These are phyloP conservation scores for Globisporangium echinulatum DNA, from an alignment of 352 stramenopile species.

Conservation along the genomic window DNA sequence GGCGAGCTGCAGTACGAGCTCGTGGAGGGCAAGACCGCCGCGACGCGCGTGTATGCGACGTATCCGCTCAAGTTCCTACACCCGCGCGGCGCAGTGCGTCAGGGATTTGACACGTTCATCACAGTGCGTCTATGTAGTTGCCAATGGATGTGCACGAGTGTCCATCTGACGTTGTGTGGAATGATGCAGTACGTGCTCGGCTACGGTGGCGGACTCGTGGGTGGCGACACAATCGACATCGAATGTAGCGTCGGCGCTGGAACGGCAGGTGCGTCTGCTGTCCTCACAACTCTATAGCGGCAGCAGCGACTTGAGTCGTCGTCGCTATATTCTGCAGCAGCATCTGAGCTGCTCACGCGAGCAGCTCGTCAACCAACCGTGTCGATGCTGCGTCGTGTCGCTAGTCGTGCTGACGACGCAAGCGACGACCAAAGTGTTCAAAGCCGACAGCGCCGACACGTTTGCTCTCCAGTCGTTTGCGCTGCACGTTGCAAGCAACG, in stretches of 20 bases:
- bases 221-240: conserved; percentile 63
- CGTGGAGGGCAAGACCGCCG: conserved; percentile 49
- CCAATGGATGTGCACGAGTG: background rate
- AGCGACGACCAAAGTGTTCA: conserved; percentile 87
- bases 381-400: conserved; percentile 3
- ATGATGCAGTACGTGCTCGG: conserved; percentile 67
- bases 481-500: conserved; percentile 37
- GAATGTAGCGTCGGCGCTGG: conserved; percentile 35
- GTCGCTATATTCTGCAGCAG: no score
- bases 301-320: no score
- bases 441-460: conserved; percentile 34
- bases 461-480: conserved; percentile 50
- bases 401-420: conserved; percentile 72
- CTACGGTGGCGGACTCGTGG: conserved; percentile 77
- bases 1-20: conserved; percentile 68
- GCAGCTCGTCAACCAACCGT: background rate
- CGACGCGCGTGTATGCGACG: conserved; percentile 73
- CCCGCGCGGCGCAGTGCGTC: conserved; percentile 50
- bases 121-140: conserved; percentile 32
- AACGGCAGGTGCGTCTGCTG: conserved; percentile 35
- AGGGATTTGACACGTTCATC: conserved; percentile 63
- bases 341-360: no score
- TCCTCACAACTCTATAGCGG: no score
- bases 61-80: conserved; percentile 88
- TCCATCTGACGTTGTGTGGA: background rate